Percentiles rank a stretch among this genome's conserved stretches.
phyloP scores from a whole-genome alignment of 2,329 filamentous ascomycete genomes.

The Stemphylium vesicarium region DNA sequence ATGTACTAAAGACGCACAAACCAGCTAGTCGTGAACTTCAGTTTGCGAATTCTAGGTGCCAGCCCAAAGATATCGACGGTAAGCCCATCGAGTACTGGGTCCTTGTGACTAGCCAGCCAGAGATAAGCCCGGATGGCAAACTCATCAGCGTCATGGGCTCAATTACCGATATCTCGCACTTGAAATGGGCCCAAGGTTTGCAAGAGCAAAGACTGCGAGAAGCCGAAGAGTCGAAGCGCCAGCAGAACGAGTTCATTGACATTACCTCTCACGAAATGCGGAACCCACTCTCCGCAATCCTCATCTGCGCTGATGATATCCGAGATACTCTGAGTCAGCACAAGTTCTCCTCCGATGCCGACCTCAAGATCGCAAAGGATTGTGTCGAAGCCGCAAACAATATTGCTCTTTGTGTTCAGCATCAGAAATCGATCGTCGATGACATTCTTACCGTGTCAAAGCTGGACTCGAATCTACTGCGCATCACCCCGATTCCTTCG shows the following conservation, averaged over 20 bases:
- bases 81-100: constrained; percentile 56
- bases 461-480: constrained; percentile 38
- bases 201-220: constrained; percentile 37
- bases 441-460: constrained; percentile 46
- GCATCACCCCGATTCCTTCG: constrained; percentile 47
- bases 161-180: constrained; percentile 42
- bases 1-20: constrained; percentile 43
- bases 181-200: constrained; percentile 47
- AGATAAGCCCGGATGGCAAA: constrained; percentile 33
- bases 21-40: constrained; percentile 53
- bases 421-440: constrained; percentile 46
- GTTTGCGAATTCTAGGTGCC: constrained; percentile 45
- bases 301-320: constrained; percentile 45
- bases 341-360: constrained; percentile 18
- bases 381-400: constrained; percentile 44
- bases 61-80: constrained; percentile 45
- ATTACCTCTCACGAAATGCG: constrained; percentile 47
- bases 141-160: constrained; percentile 40
- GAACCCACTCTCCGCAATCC: constrained; percentile 44
- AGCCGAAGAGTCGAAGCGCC: constrained; percentile 41
- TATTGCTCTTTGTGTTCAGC: constrained; percentile 51
- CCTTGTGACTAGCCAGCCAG: constrained; percentile 40
- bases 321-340: constrained; percentile 32
- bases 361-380: constrained; percentile 23
- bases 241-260: constrained; percentile 47